A percentile compares a stretch with the other conserved stretches of the same genome.
Conservation (phyloP, 352 stramenopile species). For the Phytophthora vignae region DNA sequence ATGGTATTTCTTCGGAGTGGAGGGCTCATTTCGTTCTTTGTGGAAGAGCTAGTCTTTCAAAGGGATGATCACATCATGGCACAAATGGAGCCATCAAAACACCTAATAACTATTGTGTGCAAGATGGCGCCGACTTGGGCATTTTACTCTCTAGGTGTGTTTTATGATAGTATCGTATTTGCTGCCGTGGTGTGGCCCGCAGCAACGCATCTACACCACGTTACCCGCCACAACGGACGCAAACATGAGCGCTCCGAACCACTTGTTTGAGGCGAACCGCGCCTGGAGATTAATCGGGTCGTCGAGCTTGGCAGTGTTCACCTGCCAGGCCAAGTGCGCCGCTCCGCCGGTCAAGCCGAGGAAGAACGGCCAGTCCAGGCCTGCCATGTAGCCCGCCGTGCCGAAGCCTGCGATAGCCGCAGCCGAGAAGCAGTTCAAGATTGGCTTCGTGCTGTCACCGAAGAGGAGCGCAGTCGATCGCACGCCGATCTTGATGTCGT, state of each 20-base stretch:
- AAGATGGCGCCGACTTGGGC: not conserved
- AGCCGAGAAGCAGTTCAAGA: slow-evolving; percentile 90
- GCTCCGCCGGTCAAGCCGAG: slow-evolving; percentile 84
- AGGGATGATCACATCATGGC: too few relatives aligned
- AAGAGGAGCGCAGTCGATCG: slow-evolving; percentile 97
- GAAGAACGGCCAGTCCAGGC: slow-evolving; percentile 92
- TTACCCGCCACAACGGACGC: slow-evolving; percentile 85
- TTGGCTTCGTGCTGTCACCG: slow-evolving; percentile 93
- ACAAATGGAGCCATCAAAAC: too few relatives aligned
- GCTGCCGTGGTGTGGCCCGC: not conserved
- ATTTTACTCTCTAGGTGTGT: not conserved
- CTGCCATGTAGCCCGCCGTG: slow-evolving; percentile 79
- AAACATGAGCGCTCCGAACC: slow-evolving; percentile 87
- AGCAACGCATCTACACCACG: slow-evolving; percentile 27
- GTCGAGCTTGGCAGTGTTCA: slow-evolving; percentile 96
- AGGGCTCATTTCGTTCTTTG: too few relatives aligned
- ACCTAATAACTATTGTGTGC: too few relatives aligned
- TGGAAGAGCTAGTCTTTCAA: too few relatives aligned
- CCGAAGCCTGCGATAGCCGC: slow-evolving; percentile 71
- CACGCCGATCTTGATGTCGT: slow-evolving; percentile 96
- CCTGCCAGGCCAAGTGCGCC: slow-evolving; percentile 97
- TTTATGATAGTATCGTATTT: not conserved
- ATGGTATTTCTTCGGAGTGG: too few relatives aligned
- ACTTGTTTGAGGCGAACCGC: slow-evolving; percentile 96
- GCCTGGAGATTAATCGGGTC: slow-evolving; percentile 93